Evolutionary conservation across 2,329 filamentous ascomycete species (phyloP).

Genomic region (Peltaster fructicola): DNA sequence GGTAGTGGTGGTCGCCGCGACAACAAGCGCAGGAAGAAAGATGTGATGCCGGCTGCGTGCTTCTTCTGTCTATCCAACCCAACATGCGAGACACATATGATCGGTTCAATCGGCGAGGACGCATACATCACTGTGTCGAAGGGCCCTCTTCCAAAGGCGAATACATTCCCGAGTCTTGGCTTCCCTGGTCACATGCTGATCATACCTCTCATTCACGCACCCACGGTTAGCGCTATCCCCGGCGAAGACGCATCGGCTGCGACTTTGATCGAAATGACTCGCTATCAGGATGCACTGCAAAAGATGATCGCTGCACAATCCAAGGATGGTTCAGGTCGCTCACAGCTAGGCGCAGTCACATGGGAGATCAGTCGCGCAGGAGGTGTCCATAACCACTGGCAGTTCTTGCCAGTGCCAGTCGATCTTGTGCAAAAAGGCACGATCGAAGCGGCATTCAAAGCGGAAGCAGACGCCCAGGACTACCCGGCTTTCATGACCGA

Average conservation of each 20-base stretch:
- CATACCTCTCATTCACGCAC: constrained; percentile 67
- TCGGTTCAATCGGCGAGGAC: constrained; percentile 75
- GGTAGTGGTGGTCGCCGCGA: constrained; percentile 17
- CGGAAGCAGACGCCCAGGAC: constrained; percentile 61
- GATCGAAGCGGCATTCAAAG: constrained; percentile 75
- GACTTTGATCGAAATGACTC: constrained; percentile 65
- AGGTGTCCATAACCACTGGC: constrained; percentile 86
- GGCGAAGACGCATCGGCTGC: constrained; percentile 31
- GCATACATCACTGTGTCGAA: constrained; percentile 83
- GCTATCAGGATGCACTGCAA: constrained; percentile 61
- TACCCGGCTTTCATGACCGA: constrained; percentile 35
- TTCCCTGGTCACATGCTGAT: constrained; percentile 83
- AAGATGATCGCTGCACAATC: constrained; percentile 43
- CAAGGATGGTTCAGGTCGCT: constrained; percentile 23
- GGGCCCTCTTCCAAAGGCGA: constrained; percentile 58
- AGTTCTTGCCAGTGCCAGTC: constrained; percentile 61
- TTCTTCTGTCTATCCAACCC: constrained; percentile 93
- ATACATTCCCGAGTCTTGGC: constrained; percentile 52
- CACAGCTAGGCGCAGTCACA: constrained; percentile 62
- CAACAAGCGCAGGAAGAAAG: constrained; percentile 22
- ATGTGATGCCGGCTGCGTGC: constrained; percentile 61
- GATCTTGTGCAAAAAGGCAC: constrained; percentile 53
- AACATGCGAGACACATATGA: constrained; percentile 68
- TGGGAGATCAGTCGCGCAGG: constrained; percentile 76
- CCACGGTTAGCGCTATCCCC: constrained; percentile 53